phyloP scores from a whole-genome alignment of 495 filamentous ascomycete genomes.

The Penicillium bialowiezense region DNA sequence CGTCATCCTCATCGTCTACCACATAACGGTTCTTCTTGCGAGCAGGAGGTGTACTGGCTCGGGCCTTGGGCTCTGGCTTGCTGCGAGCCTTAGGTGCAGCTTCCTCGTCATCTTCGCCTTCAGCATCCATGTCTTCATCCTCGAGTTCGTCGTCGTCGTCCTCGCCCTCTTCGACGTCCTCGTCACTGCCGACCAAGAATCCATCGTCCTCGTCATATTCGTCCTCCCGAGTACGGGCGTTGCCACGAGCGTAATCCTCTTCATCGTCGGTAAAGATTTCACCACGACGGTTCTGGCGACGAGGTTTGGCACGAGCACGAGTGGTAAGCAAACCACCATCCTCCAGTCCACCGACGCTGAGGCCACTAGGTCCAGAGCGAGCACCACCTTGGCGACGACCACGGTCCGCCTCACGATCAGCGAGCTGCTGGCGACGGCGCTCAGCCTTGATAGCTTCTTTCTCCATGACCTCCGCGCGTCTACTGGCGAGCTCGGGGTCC shows the following conservation, averaged over 20 bases:
- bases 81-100: slow-evolving; percentile 21
- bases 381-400: slow-evolving; percentile 48
- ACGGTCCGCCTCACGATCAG: slow-evolving; percentile 60
- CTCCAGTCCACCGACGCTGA: slow-evolving; percentile 74
- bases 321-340: slow-evolving; percentile 53
- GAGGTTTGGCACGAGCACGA: slow-evolving; percentile 40
- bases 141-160: slow-evolving; percentile 64
- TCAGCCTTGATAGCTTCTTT: slow-evolving; percentile 66
- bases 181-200: slow-evolving; percentile 72
- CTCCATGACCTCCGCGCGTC: slow-evolving; percentile 70
- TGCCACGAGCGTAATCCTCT: slow-evolving; percentile 60
- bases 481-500: slow-evolving; percentile 79
- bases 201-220: slow-evolving; percentile 82
- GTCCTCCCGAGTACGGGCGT: slow-evolving; percentile 64
- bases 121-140: slow-evolving; percentile 56
- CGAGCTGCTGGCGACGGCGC: slow-evolving; percentile 64
- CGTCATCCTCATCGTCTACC: slow-evolving; percentile 47
- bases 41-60: slow-evolving; percentile 33
- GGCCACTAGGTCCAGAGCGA: slow-evolving; percentile 50
- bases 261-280: slow-evolving; percentile 57
- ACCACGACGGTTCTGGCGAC: slow-evolving; percentile 45
- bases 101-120: slow-evolving; percentile 52
- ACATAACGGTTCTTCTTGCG: slow-evolving; percentile 48
- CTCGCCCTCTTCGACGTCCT: slow-evolving; percentile 59
- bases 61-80: slow-evolving; percentile 22